Base-by-base conservation (phyloP, 1,139 yeast species). In the Debaryomyces sp. region DNA sequence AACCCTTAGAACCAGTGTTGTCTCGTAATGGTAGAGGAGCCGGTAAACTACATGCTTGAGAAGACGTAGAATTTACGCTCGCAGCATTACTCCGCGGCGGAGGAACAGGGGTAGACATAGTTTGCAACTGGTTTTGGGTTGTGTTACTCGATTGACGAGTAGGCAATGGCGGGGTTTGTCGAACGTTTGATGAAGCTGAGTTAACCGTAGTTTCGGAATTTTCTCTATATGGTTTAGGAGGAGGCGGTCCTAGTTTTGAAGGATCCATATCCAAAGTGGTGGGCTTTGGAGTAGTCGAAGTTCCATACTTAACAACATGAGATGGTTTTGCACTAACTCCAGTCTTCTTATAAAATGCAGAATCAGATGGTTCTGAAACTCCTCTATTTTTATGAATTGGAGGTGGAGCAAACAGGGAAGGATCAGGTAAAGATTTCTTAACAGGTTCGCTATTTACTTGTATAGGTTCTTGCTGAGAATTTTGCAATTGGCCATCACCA, bases 321-420 rank as follows among this genome's bases (percentile, higher is more conserved):
- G 38, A 22, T 12, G 13, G 3, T 27, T 23, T 21, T n/a, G 7
- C 26, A 12, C 12, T n/a, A n/a, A n/a, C n/a, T n/a, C n/a, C 44
- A 12, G 27, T 10, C 29, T 32, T 30, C 13, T 24, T 34, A 21
- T 13, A n/a, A 18, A 34, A 33, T 10, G 18, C 7, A 2, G 35
- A 23, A 21, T 7, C 8, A 29, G 23, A 21, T n/a, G 46, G 13
- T 22, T 39, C 21, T 3, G 51, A 33, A 15, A 50, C 22, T 6
- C 64, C 58, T 40, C 65, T 45, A 42, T 56, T 56, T 50, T 54
- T 63, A 49, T 66, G 75, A 7, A 68, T 54, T 2, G 80, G 81
- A 3, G 81, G 81, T 9, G 79, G 77, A 1, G 77, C 71, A 61
- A 76, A 73, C 22, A 66, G 58, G 1, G 65, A 55, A 1, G 77